A percentile compares a stretch with the other conserved stretches of the same genome.
These are phyloP conservation scores for Pichia sp. DNA, from an alignment of 1,139 yeast genomes.

Conservation along the genomic window DNA sequence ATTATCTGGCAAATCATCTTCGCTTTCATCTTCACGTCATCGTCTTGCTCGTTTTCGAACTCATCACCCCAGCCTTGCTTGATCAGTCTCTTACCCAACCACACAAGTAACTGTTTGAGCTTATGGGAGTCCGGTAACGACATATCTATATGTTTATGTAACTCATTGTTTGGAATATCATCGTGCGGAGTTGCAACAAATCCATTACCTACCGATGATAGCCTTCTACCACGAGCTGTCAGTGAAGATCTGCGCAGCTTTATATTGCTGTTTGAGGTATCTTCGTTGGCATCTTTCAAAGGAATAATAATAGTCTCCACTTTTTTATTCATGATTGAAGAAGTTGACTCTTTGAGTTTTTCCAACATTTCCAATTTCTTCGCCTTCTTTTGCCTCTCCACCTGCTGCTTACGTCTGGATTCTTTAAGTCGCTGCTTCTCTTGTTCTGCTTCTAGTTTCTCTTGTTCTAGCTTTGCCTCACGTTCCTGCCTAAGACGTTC, in stretches of 20 bases:
- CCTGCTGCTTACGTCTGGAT: neutral
- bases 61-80: slow-evolving; percentile 5
- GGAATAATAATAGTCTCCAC: slow-evolving; percentile 12
- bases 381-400: neutral
- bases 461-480: neutral
- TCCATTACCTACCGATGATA: slow-evolving; percentile 74
- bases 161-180: slow-evolving; percentile 52
- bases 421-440: slow-evolving; percentile 1
- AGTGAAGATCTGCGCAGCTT: slow-evolving; percentile 44
- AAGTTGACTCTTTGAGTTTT: slow-evolving; percentile 10
- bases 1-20: slow-evolving; percentile 48
- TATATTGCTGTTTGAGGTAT: neutral
- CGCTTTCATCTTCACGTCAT: slow-evolving; percentile 19
- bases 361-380: slow-evolving; percentile 7
- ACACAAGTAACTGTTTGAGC: slow-evolving; percentile 63
- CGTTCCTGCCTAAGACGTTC: slow-evolving; percentile 1
- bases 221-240: slow-evolving; percentile 61
- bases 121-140: slow-evolving; percentile 68
- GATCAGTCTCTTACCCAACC: slow-evolving; percentile 57
- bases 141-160: slow-evolving; percentile 58
- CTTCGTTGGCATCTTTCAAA: slow-evolving; percentile 4
- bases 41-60: slow-evolving; percentile 16
- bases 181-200: slow-evolving; percentile 65
- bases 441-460: neutral
- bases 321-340: neutral